Evolutionary conservation across 2,329 filamentous ascomycete species (phyloP).

Genomic region (Cercospora beticola): DNA sequence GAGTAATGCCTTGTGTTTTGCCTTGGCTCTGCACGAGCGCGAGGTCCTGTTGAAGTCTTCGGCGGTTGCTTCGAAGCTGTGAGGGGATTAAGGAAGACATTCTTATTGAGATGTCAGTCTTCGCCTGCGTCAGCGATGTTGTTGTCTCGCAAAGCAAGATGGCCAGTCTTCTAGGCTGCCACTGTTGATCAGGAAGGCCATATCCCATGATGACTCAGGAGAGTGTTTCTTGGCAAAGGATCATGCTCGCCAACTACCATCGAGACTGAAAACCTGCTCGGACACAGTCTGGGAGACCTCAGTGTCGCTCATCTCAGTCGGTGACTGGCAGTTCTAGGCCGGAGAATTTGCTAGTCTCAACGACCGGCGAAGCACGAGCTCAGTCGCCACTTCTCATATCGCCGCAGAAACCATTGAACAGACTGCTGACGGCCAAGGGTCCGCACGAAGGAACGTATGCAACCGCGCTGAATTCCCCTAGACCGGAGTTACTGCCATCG

Average conservation of each 20-base stretch:
- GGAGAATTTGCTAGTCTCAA: no score
- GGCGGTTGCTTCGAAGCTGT: neutral
- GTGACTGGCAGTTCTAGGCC: neutral
- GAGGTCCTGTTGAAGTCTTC: neutral
- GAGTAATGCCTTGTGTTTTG: neutral
- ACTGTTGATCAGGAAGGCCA: neutral
- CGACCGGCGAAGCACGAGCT: no score
- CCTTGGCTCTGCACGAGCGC: neutral
- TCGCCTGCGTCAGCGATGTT: neutral
- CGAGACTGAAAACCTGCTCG: neutral
- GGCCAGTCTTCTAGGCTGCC: neutral
- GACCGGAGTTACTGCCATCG: neutral
- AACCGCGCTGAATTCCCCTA: neutral
- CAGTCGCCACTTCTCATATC: no score
- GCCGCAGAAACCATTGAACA: no score
- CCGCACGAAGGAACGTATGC: neutral
- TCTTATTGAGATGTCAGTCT: neutral
- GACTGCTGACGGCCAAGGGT: neutral
- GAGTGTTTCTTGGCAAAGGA: neutral
- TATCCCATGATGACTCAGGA: neutral
- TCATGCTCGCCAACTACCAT: neutral
- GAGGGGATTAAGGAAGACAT: neutral
- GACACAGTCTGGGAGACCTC: neutral
- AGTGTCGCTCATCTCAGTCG: neutral
- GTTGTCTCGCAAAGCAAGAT: neutral